phyloP scores from a whole-genome alignment of 78 protist genomes.

The Dictyostelium brefeldianum region DNA sequence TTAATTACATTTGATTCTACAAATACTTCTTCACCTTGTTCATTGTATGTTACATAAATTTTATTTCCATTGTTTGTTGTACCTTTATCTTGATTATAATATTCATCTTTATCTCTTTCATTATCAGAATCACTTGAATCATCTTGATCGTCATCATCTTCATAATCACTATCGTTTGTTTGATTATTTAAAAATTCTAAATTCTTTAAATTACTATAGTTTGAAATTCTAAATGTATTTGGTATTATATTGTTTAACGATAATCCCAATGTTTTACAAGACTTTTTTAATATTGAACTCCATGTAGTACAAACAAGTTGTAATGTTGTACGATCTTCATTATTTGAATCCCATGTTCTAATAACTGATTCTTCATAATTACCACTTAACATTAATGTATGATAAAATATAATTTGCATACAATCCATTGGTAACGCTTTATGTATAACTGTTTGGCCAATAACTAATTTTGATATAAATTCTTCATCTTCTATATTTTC shows the following conservation, averaged over 20 bases:
- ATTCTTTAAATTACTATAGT: not conserved
- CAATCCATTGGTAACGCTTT: not conserved
- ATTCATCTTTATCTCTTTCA: not conserved
- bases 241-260: not conserved
- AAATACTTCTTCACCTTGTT: not conserved
- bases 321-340: not conserved
- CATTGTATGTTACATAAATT: not conserved
- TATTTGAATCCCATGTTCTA: not conserved
- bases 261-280: not conserved
- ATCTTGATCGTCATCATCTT: not conserved
- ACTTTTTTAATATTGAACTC: not conserved
- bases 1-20: not conserved
- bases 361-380: not conserved
- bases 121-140: too few relatives aligned
- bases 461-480: not conserved
- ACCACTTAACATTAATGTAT: not conserved
- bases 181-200: not conserved
- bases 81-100: not conserved
- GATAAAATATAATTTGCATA: not conserved
- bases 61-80: too few relatives aligned
- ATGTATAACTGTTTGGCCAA: not conserved
- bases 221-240: not conserved
- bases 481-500: not conserved
- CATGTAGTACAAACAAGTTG: not conserved
- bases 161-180: slow-evolving; percentile 6